phyloP scores from a whole-genome alignment of 371 early-diverging fungal species.

The Mucor mucedo region DNA sequence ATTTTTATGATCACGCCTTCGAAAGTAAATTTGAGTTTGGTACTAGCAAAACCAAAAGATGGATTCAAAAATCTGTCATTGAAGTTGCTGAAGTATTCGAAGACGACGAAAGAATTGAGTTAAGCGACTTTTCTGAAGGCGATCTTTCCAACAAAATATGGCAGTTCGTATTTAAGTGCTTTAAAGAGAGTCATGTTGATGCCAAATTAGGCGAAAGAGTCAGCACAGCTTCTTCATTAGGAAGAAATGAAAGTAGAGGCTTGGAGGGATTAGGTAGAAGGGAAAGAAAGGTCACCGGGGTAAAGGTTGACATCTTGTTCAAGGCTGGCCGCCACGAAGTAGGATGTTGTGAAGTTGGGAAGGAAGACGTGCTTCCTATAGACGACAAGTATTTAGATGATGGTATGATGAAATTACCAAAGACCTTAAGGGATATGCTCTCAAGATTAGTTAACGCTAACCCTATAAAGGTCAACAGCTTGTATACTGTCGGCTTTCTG shows the following conservation, averaged over 20 bases:
- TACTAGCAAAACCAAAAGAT: no score
- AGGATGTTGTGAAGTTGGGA: constrained; percentile 18
- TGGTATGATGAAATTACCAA: constrained; percentile 15
- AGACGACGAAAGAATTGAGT: no score
- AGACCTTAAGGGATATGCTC: constrained; percentile 19
- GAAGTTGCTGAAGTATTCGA: no score
- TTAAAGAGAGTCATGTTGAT: not conserved
- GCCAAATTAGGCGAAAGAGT: constrained; percentile 10
- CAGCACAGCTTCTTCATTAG: constrained; percentile 7
- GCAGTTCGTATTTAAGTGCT: no score
- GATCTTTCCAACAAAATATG: no score
- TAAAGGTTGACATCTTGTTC: constrained; percentile 18
- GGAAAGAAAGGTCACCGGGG: constrained; percentile 11
- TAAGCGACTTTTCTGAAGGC: no score
- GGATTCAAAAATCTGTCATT: no score
- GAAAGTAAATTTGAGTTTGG: no score
- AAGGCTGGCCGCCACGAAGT: constrained; percentile 1
- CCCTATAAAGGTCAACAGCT: constrained; percentile 3
- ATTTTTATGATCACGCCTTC: no score
- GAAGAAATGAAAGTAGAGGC: constrained; percentile 4
- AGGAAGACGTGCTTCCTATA: not conserved
- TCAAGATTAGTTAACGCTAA: not conserved
- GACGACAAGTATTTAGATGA: constrained; percentile 24
- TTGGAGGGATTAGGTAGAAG: constrained; percentile 8
- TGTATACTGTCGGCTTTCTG: constrained; percentile 12